Percentiles rank a stretch among this genome's conserved stretches.
These are phyloP conservation scores for Sporobolus alterniflorus DNA, from an alignment of 202 grass and related monocot genomes.

Conservation along the genomic window DNA sequence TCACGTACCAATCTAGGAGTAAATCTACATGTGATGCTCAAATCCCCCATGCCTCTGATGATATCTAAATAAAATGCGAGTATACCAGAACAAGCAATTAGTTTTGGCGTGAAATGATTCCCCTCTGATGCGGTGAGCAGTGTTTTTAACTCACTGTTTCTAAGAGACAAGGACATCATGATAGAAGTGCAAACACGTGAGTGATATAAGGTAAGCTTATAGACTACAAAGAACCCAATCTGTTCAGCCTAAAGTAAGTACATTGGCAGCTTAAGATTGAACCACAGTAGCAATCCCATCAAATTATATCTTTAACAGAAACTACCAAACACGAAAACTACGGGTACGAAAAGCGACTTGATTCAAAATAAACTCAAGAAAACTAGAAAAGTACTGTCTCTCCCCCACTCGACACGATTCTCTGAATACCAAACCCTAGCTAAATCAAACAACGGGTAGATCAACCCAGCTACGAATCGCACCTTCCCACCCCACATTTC, in stretches of 20 bases:
- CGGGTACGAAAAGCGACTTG: neutral
- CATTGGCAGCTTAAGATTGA: neutral
- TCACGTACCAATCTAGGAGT: neutral
- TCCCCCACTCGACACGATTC: constrained; percentile 1
- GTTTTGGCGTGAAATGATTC: neutral
- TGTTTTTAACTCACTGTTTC: neutral
- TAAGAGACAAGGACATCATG: neutral
- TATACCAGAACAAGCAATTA: neutral
- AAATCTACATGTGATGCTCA: neutral
- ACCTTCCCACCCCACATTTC: neutral
- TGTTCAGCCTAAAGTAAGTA: neutral
- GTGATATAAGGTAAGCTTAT: neutral
- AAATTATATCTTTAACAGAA: neutral
- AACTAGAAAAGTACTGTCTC: neutral
- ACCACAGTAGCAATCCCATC: neutral
- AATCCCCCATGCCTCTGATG: neutral
- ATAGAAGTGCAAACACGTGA: neutral
- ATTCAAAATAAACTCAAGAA: neutral
- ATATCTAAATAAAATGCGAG: neutral
- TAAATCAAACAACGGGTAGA: neutral
- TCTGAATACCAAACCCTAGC: constrained; percentile 44
- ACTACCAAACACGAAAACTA: neutral
- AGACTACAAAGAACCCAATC: neutral
- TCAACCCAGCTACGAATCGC: neutral
- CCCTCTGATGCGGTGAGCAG: neutral